Conservation (phyloP, 106 monocot species). For the Agapanthus africanus region DNA sequence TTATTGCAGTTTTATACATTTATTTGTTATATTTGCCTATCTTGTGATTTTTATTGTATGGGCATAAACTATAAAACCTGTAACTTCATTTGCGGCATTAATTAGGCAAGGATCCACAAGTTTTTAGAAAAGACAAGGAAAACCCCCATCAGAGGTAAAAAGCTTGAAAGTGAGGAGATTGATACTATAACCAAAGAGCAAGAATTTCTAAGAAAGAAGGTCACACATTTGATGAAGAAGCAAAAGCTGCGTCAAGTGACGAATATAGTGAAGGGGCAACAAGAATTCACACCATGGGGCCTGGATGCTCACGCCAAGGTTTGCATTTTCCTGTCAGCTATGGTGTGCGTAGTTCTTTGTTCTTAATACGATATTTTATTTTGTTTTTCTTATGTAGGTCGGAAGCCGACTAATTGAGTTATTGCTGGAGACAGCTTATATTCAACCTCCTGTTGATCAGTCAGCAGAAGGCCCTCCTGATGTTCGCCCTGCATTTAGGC, state of each 20-base stretch:
- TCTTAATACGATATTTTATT: not conserved
- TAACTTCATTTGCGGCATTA: too few species aligned
- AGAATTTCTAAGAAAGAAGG: conserved; percentile 62
- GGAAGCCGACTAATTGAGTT: conserved; percentile 92
- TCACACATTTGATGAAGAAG: conserved; percentile 77
- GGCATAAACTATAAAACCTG: too few species aligned
- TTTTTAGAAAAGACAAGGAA: conserved; percentile 87
- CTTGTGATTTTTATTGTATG: not conserved
- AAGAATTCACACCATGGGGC: conserved; percentile 71
- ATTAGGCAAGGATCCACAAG: conserved; percentile 62
- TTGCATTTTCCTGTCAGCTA: not conserved
- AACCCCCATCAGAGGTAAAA: conserved; percentile 27
- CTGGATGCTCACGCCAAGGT: conserved; percentile 81
- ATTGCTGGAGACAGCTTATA: conserved; percentile 71
- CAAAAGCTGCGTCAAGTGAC: conserved; percentile 61
- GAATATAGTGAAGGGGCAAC: conserved; percentile 69
- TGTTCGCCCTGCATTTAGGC: conserved; percentile 87
- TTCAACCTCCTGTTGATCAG: conserved; percentile 74
- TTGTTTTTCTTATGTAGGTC: conserved; percentile 38
- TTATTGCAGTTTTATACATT: not conserved
- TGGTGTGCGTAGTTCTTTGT: not conserved
- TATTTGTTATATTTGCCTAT: not conserved
- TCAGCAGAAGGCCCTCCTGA: conserved; percentile 64
- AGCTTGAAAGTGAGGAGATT: conserved; percentile 23
- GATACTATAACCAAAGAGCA: conserved; percentile 42